These are phyloP conservation scores for Pythium aphanidermatum DNA, from an alignment of 352 stramenopile species.

Conservation along the genomic window DNA sequence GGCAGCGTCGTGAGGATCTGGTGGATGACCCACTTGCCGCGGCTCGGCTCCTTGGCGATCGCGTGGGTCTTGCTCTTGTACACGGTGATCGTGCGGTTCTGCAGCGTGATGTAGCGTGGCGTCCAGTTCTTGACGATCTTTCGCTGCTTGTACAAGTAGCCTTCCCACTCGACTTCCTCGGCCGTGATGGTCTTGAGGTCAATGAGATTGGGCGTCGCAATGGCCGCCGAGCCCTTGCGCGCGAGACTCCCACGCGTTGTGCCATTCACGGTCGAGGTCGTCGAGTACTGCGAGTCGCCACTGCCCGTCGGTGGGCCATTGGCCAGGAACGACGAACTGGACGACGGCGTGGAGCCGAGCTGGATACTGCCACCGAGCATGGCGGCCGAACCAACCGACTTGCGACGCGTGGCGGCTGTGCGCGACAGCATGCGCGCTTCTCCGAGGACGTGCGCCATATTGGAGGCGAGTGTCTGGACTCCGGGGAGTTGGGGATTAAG, in stretches of 20 bases:
- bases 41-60: conserved; percentile 70
- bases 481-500: neutral
- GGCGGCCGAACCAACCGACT: conserved; percentile 18
- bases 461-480: neutral
- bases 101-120: conserved; percentile 80
- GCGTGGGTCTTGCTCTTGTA: conserved; percentile 88
- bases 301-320: conserved; percentile 4
- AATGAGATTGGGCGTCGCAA: conserved; percentile 75
- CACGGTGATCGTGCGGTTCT: conserved; percentile 72
- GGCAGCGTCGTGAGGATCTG: conserved; percentile 74
- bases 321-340: conserved; percentile 7
- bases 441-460: conserved; percentile 15
- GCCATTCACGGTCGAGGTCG: neutral
- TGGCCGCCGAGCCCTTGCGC: conserved; percentile 9
- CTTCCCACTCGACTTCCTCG: conserved; percentile 85
- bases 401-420: conserved; percentile 14
- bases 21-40: conserved; percentile 77
- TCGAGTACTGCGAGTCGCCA: neutral
- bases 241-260: conserved; percentile 12
- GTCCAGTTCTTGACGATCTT: conserved; percentile 89
- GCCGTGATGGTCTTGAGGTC: conserved; percentile 84
- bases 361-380: conserved; percentile 7
- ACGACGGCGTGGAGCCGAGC: conserved; percentile 8
- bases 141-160: conserved; percentile 86
- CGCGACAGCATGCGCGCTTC: conserved; percentile 20